A percentile compares a stretch with the other conserved stretches of the same genome.
Evolutionary conservation across 306 rosid species (phyloP).

Genomic region (Morella rubra): DNA sequence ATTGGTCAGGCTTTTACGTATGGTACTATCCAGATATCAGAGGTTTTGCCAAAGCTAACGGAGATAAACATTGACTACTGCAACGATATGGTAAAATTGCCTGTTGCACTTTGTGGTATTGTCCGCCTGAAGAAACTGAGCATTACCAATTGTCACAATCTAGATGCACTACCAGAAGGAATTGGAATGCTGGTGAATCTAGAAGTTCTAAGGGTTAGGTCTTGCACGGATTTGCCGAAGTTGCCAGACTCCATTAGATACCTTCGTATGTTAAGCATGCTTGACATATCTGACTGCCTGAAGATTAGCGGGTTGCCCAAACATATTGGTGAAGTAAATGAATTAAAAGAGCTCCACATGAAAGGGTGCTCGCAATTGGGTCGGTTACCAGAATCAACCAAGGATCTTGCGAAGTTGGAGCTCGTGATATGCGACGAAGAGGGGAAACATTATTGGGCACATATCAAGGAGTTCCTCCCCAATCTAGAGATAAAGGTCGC

Average conservation of each 20-base stretch:
- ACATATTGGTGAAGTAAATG: slow-evolving; percentile 22
- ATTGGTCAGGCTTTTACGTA: slow-evolving; percentile 25
- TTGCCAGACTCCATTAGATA: slow-evolving; percentile 27
- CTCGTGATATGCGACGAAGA: slow-evolving; percentile 36
- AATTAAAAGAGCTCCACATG: slow-evolving; percentile 29
- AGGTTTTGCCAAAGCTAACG: slow-evolving; percentile 29
- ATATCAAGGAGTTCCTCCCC: background rate
- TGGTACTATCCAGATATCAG: slow-evolving; percentile 14
- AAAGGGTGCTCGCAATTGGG: slow-evolving; percentile 26
- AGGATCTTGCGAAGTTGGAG: slow-evolving; percentile 17
- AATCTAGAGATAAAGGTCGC: background rate
- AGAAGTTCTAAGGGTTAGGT: slow-evolving; percentile 35
- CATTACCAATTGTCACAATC: slow-evolving; percentile 34
- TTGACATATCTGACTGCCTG: slow-evolving; percentile 40
- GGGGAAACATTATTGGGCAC: slow-evolving; percentile 11
- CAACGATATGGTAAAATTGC: slow-evolving; percentile 28
- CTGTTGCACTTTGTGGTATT: slow-evolving; percentile 20
- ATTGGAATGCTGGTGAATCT: slow-evolving; percentile 21
- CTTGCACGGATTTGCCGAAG: slow-evolving; percentile 23
- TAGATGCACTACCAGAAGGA: slow-evolving; percentile 26
- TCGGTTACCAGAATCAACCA: slow-evolving; percentile 4
- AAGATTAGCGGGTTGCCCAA: slow-evolving; percentile 31
- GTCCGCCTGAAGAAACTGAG: slow-evolving; percentile 21
- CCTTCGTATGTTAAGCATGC: slow-evolving; percentile 19
- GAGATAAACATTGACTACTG: slow-evolving; percentile 42